Evolutionary conservation across 2,329 filamentous ascomycete genomes (phyloP).

Genomic region (Malbranchea zuffiana): DNA sequence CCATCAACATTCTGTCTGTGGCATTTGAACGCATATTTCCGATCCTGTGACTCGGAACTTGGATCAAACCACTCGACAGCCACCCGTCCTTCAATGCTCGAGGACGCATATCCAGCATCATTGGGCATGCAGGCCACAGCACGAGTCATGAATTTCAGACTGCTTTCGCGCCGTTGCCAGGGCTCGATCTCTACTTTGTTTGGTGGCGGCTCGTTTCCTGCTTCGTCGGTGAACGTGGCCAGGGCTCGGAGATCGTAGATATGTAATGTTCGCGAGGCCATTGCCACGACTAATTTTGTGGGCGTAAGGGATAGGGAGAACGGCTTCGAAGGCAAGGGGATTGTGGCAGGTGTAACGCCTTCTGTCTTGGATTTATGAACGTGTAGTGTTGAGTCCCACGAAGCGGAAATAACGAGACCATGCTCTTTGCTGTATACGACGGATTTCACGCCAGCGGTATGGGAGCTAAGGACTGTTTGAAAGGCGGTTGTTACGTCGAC

Average conservation of each 20-base stretch:
- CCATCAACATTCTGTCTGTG: constrained; percentile 64
- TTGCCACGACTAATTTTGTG: constrained; percentile 85
- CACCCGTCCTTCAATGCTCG: constrained; percentile 86
- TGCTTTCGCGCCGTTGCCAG: constrained; percentile 89
- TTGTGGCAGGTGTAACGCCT: constrained; percentile 44
- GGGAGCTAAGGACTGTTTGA: constrained; percentile 65
- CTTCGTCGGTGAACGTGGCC: constrained; percentile 41
- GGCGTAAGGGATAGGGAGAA: constrained; percentile 71
- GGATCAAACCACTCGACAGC: constrained; percentile 98
- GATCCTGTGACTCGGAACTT: constrained; percentile 69
- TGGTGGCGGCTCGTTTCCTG: constrained; percentile 30
- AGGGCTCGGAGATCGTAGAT: constrained; percentile 81
- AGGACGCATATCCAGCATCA: constrained; percentile 84
- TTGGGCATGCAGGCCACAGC: constrained; percentile 94
- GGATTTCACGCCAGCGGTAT: constrained; percentile 67
- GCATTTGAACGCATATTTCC: constrained; percentile 98
- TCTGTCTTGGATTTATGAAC: constrained; percentile 56
- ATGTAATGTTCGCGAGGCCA: constrained; percentile 85
- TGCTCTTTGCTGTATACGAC: constrained; percentile 71
- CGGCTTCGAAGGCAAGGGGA: constrained; percentile 72
- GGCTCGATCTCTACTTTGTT: constrained; percentile 52
- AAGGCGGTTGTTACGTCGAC: constrained; percentile 63
- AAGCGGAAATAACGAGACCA: constrained; percentile 72
- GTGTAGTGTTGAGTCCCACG: constrained; percentile 87
- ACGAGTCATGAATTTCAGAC: constrained; percentile 89